phyloP scores from a whole-genome alignment of 345 rosid species.

The Noccaea bulbosa region DNA sequence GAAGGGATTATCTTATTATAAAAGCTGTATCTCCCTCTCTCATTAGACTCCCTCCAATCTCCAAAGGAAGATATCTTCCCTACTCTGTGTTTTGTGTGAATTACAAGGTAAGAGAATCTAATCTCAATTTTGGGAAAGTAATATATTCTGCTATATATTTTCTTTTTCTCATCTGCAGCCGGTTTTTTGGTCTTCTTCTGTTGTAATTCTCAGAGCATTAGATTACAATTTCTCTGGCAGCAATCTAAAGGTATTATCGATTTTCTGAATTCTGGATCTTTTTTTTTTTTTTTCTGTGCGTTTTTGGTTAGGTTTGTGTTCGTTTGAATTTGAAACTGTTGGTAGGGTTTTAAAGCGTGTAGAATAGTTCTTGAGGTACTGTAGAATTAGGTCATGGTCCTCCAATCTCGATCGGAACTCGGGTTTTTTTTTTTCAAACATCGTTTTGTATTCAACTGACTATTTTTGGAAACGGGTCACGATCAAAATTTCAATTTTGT shows the following conservation, averaged over 20 bases:
- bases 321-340: conserved; percentile 15
- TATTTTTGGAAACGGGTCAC: conserved; percentile 3
- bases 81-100: conserved; percentile 17
- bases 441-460: not conserved
- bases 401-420: conserved; percentile 9
- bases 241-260: conserved; percentile 37
- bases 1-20: conserved; percentile 8
- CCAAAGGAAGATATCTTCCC: conserved; percentile 29
- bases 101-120: not conserved
- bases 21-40: not conserved
- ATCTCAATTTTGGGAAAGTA: not conserved
- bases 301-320: conserved; percentile 25
- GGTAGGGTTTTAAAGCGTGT: conserved; percentile 19
- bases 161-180: not conserved
- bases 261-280: not conserved
- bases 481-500: conserved; percentile 26
- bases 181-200: not conserved
- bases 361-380: conserved; percentile 9
- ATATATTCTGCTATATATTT: conserved; percentile 18
- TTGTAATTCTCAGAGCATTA: conserved; percentile 11
- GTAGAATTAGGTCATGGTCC: conserved; percentile 27
- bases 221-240: not conserved
- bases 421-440: not conserved
- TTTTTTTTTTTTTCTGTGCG: not conserved
- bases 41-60: conserved; percentile 18